Conservation (phyloP, 2,329 filamentous ascomycete species). For the Colletotrichum neosansevieriae region DNA sequence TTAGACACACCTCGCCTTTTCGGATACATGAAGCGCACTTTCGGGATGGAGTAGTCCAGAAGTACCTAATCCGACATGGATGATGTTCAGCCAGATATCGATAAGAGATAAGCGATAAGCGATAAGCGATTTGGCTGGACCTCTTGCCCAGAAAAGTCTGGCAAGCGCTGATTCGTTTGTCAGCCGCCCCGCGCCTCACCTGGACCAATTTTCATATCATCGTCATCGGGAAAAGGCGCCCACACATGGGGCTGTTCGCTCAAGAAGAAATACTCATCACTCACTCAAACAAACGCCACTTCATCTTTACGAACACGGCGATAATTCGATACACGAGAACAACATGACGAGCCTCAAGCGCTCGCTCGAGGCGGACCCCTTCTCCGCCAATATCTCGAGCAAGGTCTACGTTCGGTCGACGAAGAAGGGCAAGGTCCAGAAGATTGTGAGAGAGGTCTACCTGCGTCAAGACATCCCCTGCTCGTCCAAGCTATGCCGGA, state of each 20-base stretch:
- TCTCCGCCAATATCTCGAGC: constrained; percentile 84
- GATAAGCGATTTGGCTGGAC: neutral
- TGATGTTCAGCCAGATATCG: constrained; percentile 1
- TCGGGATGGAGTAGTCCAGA: no score
- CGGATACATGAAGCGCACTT: no score
- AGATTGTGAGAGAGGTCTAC: constrained; percentile 97
- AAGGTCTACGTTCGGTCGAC: constrained; percentile 97
- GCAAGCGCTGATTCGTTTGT: constrained; percentile 42
- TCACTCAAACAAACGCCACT: neutral
- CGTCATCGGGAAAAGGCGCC: neutral
- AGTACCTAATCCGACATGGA: no score
- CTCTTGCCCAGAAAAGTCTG: no score
- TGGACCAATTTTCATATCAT: constrained; percentile 37
- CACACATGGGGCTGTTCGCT: neutral
- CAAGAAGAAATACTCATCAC: constrained; percentile 1
- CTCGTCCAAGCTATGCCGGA: constrained; percentile 87
- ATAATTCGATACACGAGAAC: constrained; percentile 11
- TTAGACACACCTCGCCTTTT: neutral
- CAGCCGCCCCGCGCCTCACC: constrained; percentile 37
- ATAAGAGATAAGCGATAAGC: constrained; percentile 40
- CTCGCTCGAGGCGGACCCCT: constrained; percentile 62
- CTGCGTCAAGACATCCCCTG: constrained; percentile 97
- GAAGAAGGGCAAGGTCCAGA: constrained; percentile 96
- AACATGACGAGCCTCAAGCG: constrained; percentile 76
- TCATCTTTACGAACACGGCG: constrained; percentile 8